Conservation (phyloP, 1,284 basidiomycete genomes). For the Papiliotrema fonsecae region DNA sequence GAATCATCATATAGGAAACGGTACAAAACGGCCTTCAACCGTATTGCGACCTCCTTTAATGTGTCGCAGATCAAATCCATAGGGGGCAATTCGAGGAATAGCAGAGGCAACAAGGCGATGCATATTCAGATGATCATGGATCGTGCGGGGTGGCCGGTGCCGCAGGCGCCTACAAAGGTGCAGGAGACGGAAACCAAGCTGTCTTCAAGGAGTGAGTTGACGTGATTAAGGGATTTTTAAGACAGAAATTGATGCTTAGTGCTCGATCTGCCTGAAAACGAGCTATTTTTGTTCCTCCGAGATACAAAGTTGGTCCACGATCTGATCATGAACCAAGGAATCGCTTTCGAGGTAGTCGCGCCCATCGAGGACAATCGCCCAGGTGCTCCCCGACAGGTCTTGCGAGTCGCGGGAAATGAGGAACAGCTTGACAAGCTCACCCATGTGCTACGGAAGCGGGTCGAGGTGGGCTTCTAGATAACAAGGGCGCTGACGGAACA, state of each 20-base stretch:
- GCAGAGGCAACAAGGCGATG: not conserved
- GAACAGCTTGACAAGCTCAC: constrained; percentile 2
- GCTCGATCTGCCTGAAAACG: constrained; percentile 14
- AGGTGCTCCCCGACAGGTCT: constrained; percentile 4
- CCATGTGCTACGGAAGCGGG: constrained; percentile 2
- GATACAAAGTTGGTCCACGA: constrained; percentile 9
- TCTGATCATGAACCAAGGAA: constrained; percentile 5
- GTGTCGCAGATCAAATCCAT: not conserved
- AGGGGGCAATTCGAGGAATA: not conserved
- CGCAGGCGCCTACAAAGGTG: not conserved
- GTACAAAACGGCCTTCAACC: not conserved
- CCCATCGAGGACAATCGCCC: not conserved
- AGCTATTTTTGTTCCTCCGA: constrained; percentile 17
- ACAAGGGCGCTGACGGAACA: not conserved
- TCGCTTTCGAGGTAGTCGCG: constrained; percentile 12
- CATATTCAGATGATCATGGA: constrained; percentile 3
- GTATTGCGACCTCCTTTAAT: not conserved
- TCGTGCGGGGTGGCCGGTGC: not conserved
- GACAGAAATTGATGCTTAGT: constrained; percentile 5
- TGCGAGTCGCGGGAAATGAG: constrained; percentile 8
- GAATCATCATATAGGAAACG: not conserved
- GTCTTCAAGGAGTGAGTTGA: not conserved
- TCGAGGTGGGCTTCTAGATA: constrained; percentile 3
- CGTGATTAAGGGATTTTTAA: not conserved
- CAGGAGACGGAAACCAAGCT: not conserved